Evolutionary conservation across 257 asterid species (phyloP), one percentile per base, ranked within the genome.

Genomic region (Solanum gandarillasii): DNA sequence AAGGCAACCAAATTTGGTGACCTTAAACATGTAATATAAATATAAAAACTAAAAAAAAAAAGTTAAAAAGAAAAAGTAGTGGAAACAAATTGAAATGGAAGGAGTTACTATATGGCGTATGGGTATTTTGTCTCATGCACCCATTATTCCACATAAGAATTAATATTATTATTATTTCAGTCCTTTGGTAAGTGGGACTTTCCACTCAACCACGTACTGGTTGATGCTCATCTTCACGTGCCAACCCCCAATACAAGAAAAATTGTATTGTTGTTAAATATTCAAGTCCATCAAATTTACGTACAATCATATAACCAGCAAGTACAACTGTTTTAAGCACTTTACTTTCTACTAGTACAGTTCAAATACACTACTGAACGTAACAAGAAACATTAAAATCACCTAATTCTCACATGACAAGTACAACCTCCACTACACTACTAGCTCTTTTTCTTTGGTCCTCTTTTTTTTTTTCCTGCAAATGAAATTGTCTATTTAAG

Each of bases 341-440:
- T 16, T 23, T 23, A 35, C 8, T 75, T 43, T 48, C 5, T 27
- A 8, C 18, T 9, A 41, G 36, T 78, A 41, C 32, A 38, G 2
- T 3, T 76, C 12, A 76, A 23, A 76, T 23, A 38, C 52, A 74
- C 25, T 11, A 36, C 55, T 52, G 9, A 52, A 52, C 23, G 62
- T 16, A 52, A 5, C 21, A 48, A 48, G 1, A 48, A 5, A 48
- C 1, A 46, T 10, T 5, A 10, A 34, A 2, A 9, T 12, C 2
- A 74, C 32, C 5, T 36, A 3, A 5, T 39, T 32, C 12, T 78
- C 91, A 73, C 85, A 88, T 87, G 93, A 87, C 91, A 65, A 65
- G 72, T 65, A 65, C 72, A 91, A 89, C 91, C 89, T 85, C 90
- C 91, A 36, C 1, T 27, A 25, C 62, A 46, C 55, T 12, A 43